These are phyloP conservation scores for Globisporangium iwayamae DNA, from an alignment of 352 stramenopile genomes.

Conservation along the genomic window DNA sequence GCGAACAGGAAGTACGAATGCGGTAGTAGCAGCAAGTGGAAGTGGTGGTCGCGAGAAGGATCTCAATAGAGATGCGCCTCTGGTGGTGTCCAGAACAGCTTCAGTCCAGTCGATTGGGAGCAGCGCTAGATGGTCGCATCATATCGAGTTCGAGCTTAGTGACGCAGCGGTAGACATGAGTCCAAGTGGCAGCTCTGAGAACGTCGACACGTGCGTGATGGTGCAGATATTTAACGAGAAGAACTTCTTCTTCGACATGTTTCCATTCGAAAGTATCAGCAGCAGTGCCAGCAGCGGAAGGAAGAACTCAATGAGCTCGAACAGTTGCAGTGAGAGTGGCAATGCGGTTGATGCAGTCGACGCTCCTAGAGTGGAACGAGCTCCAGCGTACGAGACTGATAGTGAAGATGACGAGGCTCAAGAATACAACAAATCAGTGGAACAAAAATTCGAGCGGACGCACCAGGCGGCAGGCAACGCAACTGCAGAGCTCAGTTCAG, in stretches of 20 bases:
- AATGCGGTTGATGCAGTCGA: not conserved
- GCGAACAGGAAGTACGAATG: not conserved
- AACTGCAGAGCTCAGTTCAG: not conserved
- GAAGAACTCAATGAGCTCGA: constrained; percentile 6
- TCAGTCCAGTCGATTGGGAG: constrained; percentile 20
- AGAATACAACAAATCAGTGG: not conserved
- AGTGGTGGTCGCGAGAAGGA: not conserved
- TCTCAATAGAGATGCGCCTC: not conserved
- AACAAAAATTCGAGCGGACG: not conserved
- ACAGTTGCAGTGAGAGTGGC: constrained; percentile 1
- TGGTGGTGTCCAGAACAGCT: constrained; percentile 13
- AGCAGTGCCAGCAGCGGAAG: constrained; percentile 12
- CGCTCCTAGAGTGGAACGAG: not conserved
- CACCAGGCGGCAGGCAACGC: constrained; percentile 3
- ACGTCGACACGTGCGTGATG: constrained; percentile 14
- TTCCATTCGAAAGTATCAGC: constrained; percentile 26
- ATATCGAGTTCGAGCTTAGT: constrained; percentile 29
- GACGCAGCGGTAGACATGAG: not conserved
- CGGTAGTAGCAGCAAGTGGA: not conserved
- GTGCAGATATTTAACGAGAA: constrained; percentile 71
- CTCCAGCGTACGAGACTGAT: constrained; percentile 15
- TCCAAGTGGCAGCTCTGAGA: constrained; percentile 14
- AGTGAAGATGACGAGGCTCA: constrained; percentile 26
- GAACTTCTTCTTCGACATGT: constrained; percentile 87
- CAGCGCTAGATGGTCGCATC: constrained; percentile 44